Evolutionary conservation across 208 protist species (phyloP), one percentile per base, ranked within the genome.

Genomic region (Crithidia expoeki): DNA sequence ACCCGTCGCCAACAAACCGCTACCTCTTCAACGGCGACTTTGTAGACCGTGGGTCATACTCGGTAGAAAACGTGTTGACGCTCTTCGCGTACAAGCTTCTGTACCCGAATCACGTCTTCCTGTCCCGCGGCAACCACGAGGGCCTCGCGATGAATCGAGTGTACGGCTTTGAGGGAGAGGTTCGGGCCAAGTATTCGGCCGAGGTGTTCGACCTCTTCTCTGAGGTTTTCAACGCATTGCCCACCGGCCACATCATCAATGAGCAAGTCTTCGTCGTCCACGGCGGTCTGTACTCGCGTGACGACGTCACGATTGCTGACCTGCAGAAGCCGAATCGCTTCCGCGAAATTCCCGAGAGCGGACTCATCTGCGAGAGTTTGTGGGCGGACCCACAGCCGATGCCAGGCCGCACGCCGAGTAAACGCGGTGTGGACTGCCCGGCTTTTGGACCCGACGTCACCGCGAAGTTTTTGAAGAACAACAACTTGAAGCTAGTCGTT

Each of bases 111-210:
- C 84, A 96, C 76, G 88, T 99, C 70, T 97, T 96, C 85, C 65
- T 99, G 19, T 94, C 96, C 10, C 90, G 97, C 32, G 97, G 97
- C 23, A 99, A 99, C 85, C 98, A 99, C 83, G 98, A 99, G 71
- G 89, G 93, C 7, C 40, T 89, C 6, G 80, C 90, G 23, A 97
- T 99, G 94, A 99, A 99, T 80, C 91, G 93, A 61, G 91, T 99
- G 61, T 99, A 99, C 68, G 98, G 98, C 40, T 99, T 99, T 77
- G 94, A 99, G 66, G 98, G 98, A 32, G 98, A 99, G 80, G 96
- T 99, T 21, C 90, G 92, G 40, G 82, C 88, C 60, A 99, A 99
- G 81, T 98, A 98, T 81, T 83, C 88, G 50, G 77, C 72, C 17
- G 86, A 93, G 61, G 72, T 98, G 40, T 99, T 97, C 67, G 77